phyloP scores from a whole-genome alignment of 164 flowering plant genomes.

The grape (Vitis vinifera) region ASM3070453v1 NC_081812.1:20314501-20315000 shows the following conservation, averaged over 20 bases:
- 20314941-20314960: background rate
- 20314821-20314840: background rate
- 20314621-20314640: background rate
- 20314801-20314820: background rate
- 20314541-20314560: too few relatives aligned
- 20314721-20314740: slow-evolving; percentile 19
- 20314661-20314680: slow-evolving; percentile 21
- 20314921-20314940: background rate
- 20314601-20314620: too few relatives aligned
- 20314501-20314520: too few relatives aligned
- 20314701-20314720: slow-evolving; percentile 36
- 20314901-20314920: background rate
- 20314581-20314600: too few relatives aligned
- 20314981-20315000: background rate
- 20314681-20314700: slow-evolving; percentile 22
- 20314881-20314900: background rate
- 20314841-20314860: background rate
- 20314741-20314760: slow-evolving; percentile 20
- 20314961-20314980: background rate
- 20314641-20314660: background rate
- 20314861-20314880: background rate
- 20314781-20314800: slow-evolving; percentile 12
- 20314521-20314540: too few relatives aligned
- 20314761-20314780: slow-evolving; percentile 34
- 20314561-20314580: too few relatives aligned